Evolutionary conservation across 495 filamentous ascomycete species (phyloP).

Genomic region (Lindgomyces ingoldianus): DNA sequence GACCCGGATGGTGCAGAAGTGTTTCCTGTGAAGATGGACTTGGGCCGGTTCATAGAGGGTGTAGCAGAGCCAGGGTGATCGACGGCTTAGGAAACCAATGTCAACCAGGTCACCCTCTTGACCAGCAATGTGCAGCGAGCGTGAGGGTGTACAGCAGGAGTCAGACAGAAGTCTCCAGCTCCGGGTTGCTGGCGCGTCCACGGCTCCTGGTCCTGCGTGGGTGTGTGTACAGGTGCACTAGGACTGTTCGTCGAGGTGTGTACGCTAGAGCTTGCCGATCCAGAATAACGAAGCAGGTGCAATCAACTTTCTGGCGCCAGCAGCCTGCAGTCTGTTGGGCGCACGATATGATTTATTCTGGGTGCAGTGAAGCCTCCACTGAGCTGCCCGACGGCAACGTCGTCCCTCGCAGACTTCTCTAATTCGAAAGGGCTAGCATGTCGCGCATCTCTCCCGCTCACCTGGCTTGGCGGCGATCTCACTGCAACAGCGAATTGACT

Average conservation of each 20-base stretch:
- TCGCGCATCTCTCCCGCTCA: background rate
- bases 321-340: too few relatives aligned
- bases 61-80: background rate
- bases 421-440: background rate
- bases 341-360: too few relatives aligned
- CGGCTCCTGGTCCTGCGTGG: too few relatives aligned
- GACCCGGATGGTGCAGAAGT: background rate
- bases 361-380: too few relatives aligned
- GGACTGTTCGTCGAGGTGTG: too few relatives aligned
- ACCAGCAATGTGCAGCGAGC: background rate
- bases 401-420: background rate
- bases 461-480: background rate
- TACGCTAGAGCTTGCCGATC: too few relatives aligned
- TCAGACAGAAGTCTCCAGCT: too few relatives aligned
- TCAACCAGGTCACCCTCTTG: background rate
- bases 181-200: too few relatives aligned
- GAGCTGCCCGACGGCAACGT: background rate
- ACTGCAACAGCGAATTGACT: background rate
- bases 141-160: too few relatives aligned
- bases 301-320: too few relatives aligned
- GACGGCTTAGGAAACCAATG: background rate
- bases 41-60: conserved; percentile 32
- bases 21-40: conserved; percentile 40
- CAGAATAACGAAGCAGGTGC: too few relatives aligned
- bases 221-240: too few relatives aligned